These are phyloP conservation scores for Calcarisporium arbuscula DNA, from an alignment of 2,329 filamentous ascomycete species.

Conservation along the genomic window DNA sequence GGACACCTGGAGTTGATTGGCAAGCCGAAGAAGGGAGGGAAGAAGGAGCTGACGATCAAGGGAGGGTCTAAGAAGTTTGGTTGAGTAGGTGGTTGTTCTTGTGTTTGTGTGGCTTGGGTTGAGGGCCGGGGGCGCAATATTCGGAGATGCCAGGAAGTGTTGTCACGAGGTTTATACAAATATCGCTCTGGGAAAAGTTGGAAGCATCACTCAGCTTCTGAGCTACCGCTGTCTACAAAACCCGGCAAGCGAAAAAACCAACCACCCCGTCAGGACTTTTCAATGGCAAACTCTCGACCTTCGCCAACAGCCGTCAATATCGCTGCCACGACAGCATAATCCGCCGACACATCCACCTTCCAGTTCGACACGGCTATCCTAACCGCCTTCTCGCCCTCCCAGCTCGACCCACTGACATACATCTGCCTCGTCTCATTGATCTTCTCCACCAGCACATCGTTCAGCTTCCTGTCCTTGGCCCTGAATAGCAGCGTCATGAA, in stretches of 20 bases:
- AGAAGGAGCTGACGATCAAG: conserved; percentile 33
- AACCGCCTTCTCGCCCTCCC: conserved; percentile 67
- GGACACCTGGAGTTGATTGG: conserved; percentile 56
- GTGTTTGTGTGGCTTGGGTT: too few relatives aligned
- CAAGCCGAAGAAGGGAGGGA: conserved; percentile 42
- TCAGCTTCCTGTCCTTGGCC: conserved; percentile 57
- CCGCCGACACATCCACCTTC: conserved; percentile 63
- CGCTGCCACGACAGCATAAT: conserved; percentile 56
- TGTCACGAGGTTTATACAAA: too few relatives aligned
- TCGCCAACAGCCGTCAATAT: conserved; percentile 50
- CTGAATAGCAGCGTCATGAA: conserved; percentile 69
- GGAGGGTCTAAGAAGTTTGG: conserved; percentile 52
- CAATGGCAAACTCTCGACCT: conserved; percentile 20
- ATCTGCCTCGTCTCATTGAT: conserved; percentile 72
- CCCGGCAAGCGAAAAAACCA: too few relatives aligned
- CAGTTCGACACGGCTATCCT: conserved; percentile 85
- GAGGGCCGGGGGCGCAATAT: conserved; percentile 2
- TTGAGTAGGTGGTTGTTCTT: conserved; percentile 23
- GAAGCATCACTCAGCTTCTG: too few relatives aligned
- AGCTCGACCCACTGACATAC: conserved; percentile 77
- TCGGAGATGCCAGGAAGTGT: too few relatives aligned
- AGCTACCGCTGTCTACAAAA: too few relatives aligned
- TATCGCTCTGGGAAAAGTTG: too few relatives aligned
- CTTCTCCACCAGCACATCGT: conserved; percentile 57
- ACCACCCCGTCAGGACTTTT: conserved; percentile 8